Conservation (phyloP, 163 green algal genomes). For the Trebouxiophyceae sp. region DNA sequence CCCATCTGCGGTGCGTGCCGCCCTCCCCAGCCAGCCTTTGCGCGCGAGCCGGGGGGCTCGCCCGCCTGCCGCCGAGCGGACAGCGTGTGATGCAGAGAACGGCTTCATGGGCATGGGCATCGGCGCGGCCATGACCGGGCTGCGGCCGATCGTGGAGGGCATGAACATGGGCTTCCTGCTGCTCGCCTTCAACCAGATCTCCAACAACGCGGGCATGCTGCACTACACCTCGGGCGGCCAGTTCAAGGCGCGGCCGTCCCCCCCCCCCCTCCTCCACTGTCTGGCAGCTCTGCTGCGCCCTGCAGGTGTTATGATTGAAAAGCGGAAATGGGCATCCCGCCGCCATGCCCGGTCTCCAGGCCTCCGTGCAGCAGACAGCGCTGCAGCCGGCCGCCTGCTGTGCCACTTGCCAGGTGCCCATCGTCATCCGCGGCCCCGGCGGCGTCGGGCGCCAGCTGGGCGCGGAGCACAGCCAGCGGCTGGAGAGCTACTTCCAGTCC, state of each 20-base stretch:
- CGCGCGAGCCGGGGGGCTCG: no score
- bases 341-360: no score
- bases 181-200: slow-evolving; percentile 97
- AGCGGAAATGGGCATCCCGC: no score
- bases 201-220: slow-evolving; percentile 97
- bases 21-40: no score
- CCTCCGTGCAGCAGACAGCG: no score
- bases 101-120: slow-evolving; percentile 90
- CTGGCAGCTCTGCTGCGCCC: no score
- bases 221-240: slow-evolving; percentile 94
- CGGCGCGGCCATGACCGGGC: slow-evolving; percentile 90
- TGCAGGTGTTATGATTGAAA: no score
- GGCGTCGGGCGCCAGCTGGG: slow-evolving; percentile 89
- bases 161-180: slow-evolving; percentile 99
- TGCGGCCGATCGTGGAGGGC: slow-evolving; percentile 92
- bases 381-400: no score
- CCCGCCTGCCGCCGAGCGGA: no score
- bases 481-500: slow-evolving; percentile 96
- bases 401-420: slow-evolving; percentile 78
- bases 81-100: slow-evolving; percentile 84
- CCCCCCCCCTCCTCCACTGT: neutral
- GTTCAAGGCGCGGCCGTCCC: slow-evolving; percentile 58
- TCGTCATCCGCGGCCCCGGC: slow-evolving; percentile 88
- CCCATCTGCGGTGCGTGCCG: slow-evolving; percentile 76
- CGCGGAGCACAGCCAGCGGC: slow-evolving; percentile 92